Conservation (phyloP, 75 land plant species). For the Sequoiadendron giganteum region DNA sequence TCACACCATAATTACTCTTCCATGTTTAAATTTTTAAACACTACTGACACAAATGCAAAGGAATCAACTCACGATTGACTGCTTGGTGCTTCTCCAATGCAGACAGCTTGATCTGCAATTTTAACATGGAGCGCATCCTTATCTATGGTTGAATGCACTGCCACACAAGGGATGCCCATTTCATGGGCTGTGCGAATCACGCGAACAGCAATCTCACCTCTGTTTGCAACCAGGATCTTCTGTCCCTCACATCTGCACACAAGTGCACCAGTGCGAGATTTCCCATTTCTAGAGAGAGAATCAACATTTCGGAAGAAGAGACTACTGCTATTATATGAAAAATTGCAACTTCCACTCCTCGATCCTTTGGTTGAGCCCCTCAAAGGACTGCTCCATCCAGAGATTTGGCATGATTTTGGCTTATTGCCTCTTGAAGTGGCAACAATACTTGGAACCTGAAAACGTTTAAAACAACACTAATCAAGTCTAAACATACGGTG, state of each 20-base stretch:
- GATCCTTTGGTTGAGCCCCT: background rate
- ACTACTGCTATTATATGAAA: background rate
- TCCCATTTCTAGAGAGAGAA: constrained; percentile 13
- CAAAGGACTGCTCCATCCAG: background rate
- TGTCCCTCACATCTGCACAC: constrained; percentile 47
- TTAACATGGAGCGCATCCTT: constrained; percentile 85
- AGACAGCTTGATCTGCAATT: constrained; percentile 90
- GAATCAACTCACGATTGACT: constrained; percentile 75
- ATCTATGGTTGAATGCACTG: constrained; percentile 91
- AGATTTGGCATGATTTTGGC: constrained; percentile 3
- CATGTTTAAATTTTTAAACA: background rate
- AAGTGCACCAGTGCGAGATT: constrained; percentile 47
- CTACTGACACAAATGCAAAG: background rate
- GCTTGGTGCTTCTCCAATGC: constrained; percentile 97
- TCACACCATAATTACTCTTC: background rate
- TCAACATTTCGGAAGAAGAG: constrained; percentile 12
- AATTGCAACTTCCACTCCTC: background rate
- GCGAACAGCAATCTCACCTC: constrained; percentile 97
- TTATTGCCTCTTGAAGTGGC: constrained; percentile 4
- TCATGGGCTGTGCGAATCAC: constrained; percentile 94
- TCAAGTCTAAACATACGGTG: background rate
- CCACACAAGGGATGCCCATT: constrained; percentile 94
- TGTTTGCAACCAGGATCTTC: constrained; percentile 86
- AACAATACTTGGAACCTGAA: background rate
- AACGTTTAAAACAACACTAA: background rate